Base-by-base conservation (phyloP, 2,329 filamentous ascomycete species). In the Aspergillus pseudotamarii region DNA sequence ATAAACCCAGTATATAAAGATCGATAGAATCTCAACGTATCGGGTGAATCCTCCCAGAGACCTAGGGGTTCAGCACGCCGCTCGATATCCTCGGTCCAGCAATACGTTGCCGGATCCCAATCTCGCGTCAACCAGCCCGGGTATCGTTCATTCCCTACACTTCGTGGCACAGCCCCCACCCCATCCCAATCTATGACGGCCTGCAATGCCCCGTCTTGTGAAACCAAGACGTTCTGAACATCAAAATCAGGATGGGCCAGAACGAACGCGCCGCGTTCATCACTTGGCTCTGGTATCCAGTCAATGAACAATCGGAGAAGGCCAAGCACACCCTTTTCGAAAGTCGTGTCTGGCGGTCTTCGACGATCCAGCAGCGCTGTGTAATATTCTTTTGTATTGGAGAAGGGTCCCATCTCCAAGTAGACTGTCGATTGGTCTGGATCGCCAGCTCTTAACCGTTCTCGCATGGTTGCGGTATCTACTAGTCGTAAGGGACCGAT, bases 141-240 rank as follows among this genome's bases (percentile, higher is more conserved):
- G 38, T 68, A 68, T 19, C 57, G 30, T 30, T 64, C 57, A 61
- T 72, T 73, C 5, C 72, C 75, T 32, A 73, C 9, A 30, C 51
- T 66, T 6, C 66, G 68, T 19, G 75, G 72, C 16, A 69, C 63
- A 8, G 66, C 62, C 19, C 57, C 60, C 6, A 73, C 64, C 10
- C 66, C 68, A 43, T 75, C 72, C 75, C 73, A 77, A 63, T 75
- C 74, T 28, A 77, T 73, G 6, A 76, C 54, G 9, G 58, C 72
- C 9, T 57, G 63, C 2, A 78, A 63, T 23, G 69, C 59, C 19
- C 75, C 73, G 0, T 72, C 66, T 23, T 72, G 68, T 0, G 70
- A 69, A 0, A 77, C 73, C 12, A 76, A 63, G 55, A 77, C 64
- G 54, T 76, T 76, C 38, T 75, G 70, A 16, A 73, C 68, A 56